Conservation (phyloP, 768 basidiomycete genomes). For the Termitomyces sp. region DNA sequence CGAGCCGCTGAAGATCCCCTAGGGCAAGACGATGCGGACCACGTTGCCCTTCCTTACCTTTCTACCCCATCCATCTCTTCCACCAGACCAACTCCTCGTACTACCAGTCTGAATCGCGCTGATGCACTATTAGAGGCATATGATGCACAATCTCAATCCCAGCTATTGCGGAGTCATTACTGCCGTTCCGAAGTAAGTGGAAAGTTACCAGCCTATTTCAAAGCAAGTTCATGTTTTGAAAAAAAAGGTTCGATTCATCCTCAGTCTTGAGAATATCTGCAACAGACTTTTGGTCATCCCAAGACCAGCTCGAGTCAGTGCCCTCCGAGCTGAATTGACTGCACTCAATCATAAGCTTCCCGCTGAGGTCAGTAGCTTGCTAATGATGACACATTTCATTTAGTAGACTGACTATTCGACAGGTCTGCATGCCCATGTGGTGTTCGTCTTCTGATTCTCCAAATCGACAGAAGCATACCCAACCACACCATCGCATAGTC, state of each 20-base stretch:
- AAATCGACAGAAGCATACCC: slow-evolving; percentile 34
- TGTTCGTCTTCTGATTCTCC: slow-evolving; percentile 68
- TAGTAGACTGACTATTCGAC: neutral
- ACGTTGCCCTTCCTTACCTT: slow-evolving; percentile 48
- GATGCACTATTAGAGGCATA: slow-evolving; percentile 68
- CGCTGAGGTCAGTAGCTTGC: slow-evolving; percentile 67
- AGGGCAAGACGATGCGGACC: slow-evolving; percentile 57
- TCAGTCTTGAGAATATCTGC: slow-evolving; percentile 87
- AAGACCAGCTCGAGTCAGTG: slow-evolving; percentile 90
- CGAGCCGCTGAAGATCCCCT: slow-evolving; percentile 71
- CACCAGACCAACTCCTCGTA: slow-evolving; percentile 39
- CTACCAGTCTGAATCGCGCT: slow-evolving; percentile 38
- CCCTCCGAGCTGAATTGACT: slow-evolving; percentile 94
- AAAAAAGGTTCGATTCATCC: slow-evolving; percentile 76
- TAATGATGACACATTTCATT: neutral
- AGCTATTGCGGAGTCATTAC: slow-evolving; percentile 81
- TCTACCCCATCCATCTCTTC: slow-evolving; percentile 70
- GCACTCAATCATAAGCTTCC: slow-evolving; percentile 94
- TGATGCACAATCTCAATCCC: slow-evolving; percentile 60
- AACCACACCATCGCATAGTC: slow-evolving; percentile 91
- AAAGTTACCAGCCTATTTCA: neutral
- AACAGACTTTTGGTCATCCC: slow-evolving; percentile 91
- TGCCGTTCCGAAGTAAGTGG: slow-evolving; percentile 76
- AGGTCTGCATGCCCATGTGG: slow-evolving; percentile 91
- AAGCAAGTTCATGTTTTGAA: slow-evolving; percentile 4